Evolutionary conservation across 495 filamentous ascomycete species (phyloP).

Genomic region (Terfezia claveryi): DNA sequence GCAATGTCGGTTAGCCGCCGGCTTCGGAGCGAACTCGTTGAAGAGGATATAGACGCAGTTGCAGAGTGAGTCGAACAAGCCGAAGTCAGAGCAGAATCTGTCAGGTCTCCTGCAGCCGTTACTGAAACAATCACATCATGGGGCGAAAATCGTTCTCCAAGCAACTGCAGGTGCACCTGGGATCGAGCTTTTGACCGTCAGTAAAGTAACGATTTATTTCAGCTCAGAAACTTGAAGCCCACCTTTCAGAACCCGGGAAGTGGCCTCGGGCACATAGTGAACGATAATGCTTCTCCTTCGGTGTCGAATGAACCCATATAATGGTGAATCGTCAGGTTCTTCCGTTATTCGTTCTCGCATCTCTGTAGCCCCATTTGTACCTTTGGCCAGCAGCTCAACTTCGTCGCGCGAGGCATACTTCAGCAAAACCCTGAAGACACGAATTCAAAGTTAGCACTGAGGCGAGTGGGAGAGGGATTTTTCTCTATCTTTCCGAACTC

Average conservation of each 20-base stretch:
- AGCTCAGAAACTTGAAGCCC: constrained; percentile 11
- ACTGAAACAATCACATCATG: constrained; percentile 67
- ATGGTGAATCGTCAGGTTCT: constrained; percentile 62
- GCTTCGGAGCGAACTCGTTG: constrained; percentile 54
- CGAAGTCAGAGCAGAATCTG: constrained; percentile 65
- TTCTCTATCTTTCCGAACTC: not conserved
- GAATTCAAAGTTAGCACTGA: not conserved
- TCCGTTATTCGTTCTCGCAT: constrained; percentile 51
- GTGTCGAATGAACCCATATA: constrained; percentile 84
- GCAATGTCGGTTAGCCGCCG: constrained; percentile 67
- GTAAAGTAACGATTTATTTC: not conserved
- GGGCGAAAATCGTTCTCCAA: constrained; percentile 68
- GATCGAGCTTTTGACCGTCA: constrained; percentile 43
- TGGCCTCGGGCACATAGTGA: constrained; percentile 75
- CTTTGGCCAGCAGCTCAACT: constrained; percentile 53
- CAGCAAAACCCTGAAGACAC: constrained; percentile 57
- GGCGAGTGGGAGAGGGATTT: not conserved
- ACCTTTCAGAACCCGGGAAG: constrained; percentile 84
- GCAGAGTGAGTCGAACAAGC: constrained; percentile 80
- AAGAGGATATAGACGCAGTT: constrained; percentile 68
- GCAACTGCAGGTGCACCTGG: constrained; percentile 75
- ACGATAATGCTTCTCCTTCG: constrained; percentile 74
- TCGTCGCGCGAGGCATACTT: constrained; percentile 82
- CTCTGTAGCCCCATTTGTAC: constrained; percentile 67
- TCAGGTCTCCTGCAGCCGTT: constrained; percentile 50